Evolutionary conservation across 805 yeast genomes (phyloP).

Genomic region (Saccharomycopsis schoenii): DNA sequence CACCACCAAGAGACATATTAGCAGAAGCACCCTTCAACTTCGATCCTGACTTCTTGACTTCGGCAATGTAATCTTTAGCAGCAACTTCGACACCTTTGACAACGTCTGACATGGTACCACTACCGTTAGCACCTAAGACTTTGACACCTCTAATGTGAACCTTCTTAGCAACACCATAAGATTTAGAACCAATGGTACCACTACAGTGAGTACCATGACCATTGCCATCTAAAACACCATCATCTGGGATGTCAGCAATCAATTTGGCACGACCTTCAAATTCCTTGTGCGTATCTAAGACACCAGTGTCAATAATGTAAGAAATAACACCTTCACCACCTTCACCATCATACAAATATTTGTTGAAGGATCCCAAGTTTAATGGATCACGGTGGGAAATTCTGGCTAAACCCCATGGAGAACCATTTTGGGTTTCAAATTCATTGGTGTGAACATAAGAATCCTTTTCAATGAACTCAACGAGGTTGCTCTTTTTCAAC

Average conservation of each 20-base stretch:
- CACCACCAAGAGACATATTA: slow-evolving; percentile 94
- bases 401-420: slow-evolving; percentile 73
- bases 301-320: slow-evolving; percentile 48
- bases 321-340: slow-evolving; percentile 55
- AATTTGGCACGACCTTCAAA: slow-evolving; percentile 52
- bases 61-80: slow-evolving; percentile 37
- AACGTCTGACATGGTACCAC: slow-evolving; percentile 52
- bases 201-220: slow-evolving; percentile 66
- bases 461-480: slow-evolving; percentile 58
- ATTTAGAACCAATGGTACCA: slow-evolving; percentile 49
- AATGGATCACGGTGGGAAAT: slow-evolving; percentile 56
- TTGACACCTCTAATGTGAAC: slow-evolving; percentile 51
- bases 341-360: slow-evolving; percentile 48
- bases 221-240: slow-evolving; percentile 42
- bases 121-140: slow-evolving; percentile 49
- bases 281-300: slow-evolving; percentile 43
- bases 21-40: slow-evolving; percentile 76
- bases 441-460: slow-evolving; percentile 43
- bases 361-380: slow-evolving; percentile 46
- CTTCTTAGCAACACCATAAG: slow-evolving; percentile 54
- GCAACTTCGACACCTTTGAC: slow-evolving; percentile 55
- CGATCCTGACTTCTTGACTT: slow-evolving; percentile 29
- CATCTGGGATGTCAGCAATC: slow-evolving; percentile 47
- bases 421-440: slow-evolving; percentile 45
- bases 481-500: slow-evolving; percentile 56